Evolutionary conservation across 352 stramenopile species (phyloP).

Genomic region (Paralagenidium karlingii): DNA sequence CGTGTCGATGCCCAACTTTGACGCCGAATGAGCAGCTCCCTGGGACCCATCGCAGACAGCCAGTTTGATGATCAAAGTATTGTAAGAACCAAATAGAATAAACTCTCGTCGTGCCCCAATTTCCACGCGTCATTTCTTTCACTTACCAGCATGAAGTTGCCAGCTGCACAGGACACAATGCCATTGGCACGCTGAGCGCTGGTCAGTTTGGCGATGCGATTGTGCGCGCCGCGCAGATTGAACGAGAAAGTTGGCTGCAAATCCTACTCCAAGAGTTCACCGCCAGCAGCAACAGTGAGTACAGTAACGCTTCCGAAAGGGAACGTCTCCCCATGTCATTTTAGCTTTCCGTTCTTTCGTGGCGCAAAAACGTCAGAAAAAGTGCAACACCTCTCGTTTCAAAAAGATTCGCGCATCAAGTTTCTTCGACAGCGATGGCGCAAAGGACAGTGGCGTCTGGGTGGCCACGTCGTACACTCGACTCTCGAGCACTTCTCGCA

Average conservation of each 20-base stretch:
- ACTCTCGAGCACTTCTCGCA: slow-evolving; percentile 63
- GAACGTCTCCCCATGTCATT: background rate
- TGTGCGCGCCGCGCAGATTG: slow-evolving; percentile 97
- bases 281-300: background rate
- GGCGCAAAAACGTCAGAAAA: background rate
- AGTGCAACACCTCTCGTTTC: slow-evolving; percentile 82
- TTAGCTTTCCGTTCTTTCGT: background rate
- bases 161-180: slow-evolving; percentile 70
- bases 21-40: slow-evolving; percentile 91
- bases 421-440: slow-evolving; percentile 35
- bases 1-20: slow-evolving; percentile 88
- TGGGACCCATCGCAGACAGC: slow-evolving; percentile 2
- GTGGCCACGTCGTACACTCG: slow-evolving; percentile 75
- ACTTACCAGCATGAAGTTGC: slow-evolving; percentile 92
- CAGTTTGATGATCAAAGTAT: background rate
- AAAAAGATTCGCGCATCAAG: slow-evolving; percentile 57
- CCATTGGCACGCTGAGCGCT: slow-evolving; percentile 59
- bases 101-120: too few species aligned
- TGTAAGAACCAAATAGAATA: background rate
- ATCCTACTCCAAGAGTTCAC: slow-evolving; percentile 34
- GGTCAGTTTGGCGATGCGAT: slow-evolving; percentile 96
- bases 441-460: slow-evolving; percentile 54
- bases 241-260: slow-evolving; percentile 97
- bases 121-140: too few species aligned
- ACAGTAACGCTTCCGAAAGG: background rate